These are phyloP conservation scores for Camillea tinctor DNA, from an alignment of 2,329 filamentous ascomycete genomes.

Conservation along the genomic window DNA sequence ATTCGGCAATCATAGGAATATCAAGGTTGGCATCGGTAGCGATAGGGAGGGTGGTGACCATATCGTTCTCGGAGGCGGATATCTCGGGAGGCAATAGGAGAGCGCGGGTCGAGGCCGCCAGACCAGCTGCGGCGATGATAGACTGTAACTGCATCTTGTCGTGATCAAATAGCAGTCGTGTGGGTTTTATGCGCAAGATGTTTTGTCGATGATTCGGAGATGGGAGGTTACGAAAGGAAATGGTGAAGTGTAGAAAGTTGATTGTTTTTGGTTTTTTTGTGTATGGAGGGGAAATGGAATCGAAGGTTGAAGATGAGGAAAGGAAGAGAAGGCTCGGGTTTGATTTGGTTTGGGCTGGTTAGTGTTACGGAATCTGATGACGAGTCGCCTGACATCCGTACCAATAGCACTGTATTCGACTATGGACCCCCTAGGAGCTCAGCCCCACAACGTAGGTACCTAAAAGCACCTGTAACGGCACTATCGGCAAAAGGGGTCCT, in stretches of 20 bases:
- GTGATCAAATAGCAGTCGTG: slow-evolving; percentile 1
- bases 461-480: not conserved
- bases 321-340: not conserved
- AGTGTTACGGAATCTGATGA: not conserved
- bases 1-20: slow-evolving; percentile 16
- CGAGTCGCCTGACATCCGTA: not conserved
- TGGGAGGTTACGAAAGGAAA: slow-evolving; percentile 6
- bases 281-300: slow-evolving; percentile 11
- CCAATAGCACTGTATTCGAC: not conserved
- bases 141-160: slow-evolving; percentile 35
- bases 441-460: no score
- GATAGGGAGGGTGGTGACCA: slow-evolving; percentile 30
- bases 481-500: not conserved
- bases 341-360: no score
- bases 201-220: slow-evolving; percentile 14
- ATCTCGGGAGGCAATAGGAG: slow-evolving; percentile 32
- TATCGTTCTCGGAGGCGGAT: slow-evolving; percentile 23
- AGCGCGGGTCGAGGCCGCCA: slow-evolving; percentile 35
- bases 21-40: slow-evolving; percentile 18
- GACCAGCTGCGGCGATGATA: slow-evolving; percentile 33
- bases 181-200: slow-evolving; percentile 13
- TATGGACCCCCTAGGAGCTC: not conserved
- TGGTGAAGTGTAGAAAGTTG: no score
- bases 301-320: slow-evolving; percentile 15
- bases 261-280: slow-evolving; percentile 13